A percentile compares a stretch with the other conserved stretches of the same genome.
Conservation (phyloP, 371 early-diverging fungal genomes). For the Neoconidiobolus thromboides region DNA sequence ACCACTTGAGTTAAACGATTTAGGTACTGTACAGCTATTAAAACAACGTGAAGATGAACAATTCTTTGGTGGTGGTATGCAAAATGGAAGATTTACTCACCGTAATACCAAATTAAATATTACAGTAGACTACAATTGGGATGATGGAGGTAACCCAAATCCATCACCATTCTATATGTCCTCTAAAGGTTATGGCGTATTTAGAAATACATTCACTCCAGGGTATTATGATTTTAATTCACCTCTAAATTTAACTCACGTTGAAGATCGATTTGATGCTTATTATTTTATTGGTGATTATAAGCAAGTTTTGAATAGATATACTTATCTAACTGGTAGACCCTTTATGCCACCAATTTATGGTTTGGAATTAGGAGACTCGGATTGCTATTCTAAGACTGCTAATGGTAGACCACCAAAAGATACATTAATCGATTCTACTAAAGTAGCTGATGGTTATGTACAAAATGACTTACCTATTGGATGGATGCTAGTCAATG, state of each 20-base stretch:
- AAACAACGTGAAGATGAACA: background rate
- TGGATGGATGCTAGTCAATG: constrained; percentile 1
- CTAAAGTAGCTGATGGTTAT: background rate
- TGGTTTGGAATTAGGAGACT: background rate
- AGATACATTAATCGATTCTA: constrained; percentile 3
- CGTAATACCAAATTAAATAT: background rate
- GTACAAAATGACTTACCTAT: background rate
- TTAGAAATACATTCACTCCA: background rate
- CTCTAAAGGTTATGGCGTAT: background rate
- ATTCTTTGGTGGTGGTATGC: constrained; percentile 4
- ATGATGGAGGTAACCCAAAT: constrained; percentile 1
- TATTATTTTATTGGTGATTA: background rate
- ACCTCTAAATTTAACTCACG: background rate
- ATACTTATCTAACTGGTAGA: background rate
- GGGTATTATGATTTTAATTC: background rate
- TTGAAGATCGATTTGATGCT: constrained; percentile 1
- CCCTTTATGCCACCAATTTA: constrained; percentile 2
- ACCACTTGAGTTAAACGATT: background rate
- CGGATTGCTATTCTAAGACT: constrained; percentile 1
- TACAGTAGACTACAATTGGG: background rate
- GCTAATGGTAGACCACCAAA: background rate
- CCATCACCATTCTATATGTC: background rate
- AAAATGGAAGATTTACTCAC: background rate
- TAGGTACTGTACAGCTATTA: background rate
- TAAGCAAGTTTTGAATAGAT: background rate